Evolutionary conservation across 2,329 filamentous ascomycete genomes (phyloP), one percentile per base, ranked within the genome.

Genomic region (Neofusicoccum cordaticola): DNA sequence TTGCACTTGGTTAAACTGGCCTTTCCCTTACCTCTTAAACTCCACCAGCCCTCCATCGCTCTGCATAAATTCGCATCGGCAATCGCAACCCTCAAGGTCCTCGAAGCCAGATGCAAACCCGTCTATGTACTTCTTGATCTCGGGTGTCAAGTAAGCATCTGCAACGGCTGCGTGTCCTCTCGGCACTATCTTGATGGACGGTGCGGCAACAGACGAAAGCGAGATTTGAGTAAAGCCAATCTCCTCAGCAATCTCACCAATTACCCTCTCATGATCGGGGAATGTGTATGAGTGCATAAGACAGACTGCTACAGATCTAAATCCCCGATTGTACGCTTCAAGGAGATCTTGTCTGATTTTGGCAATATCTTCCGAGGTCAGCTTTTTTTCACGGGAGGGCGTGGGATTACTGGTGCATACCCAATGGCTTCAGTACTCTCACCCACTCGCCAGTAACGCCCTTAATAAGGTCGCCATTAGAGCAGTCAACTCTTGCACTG

Each of bases 241-340:
- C 3, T 72, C 64, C n/a, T 48, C 51, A 11, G 73, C 72, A n/a
- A 75, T 61, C 8, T 71, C 68, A 15, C 67, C 71, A 3, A 74
- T 66, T 19, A 66, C 62, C 1, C 68, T 44, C 58, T 74, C 74
- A 57, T 75, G 74, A 17, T 74, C 69, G 1, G 73, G 73, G 39
- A 71, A 77, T 1, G 71, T 71, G 63, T 77, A 76, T 11, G 71
- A 72, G 62, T 76, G 71, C 45, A 74, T 66, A 8, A 76, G 71
- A 5, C 72, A 74, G 5, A 79, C 71, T 0, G 76, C 76, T 35
- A 79, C 64, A 1, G 75, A 77, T 6, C 76, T 69, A 34, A 73
- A 74, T 1, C 77, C 77, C 12, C 73, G 68, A 1, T 70, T 65
- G 61, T 71, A 76, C 3, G 79, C 66, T 1, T 44, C 22, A 34